Base-by-base conservation (phyloP, 805 yeast genomes). In the Torulaspora indica region DNA sequence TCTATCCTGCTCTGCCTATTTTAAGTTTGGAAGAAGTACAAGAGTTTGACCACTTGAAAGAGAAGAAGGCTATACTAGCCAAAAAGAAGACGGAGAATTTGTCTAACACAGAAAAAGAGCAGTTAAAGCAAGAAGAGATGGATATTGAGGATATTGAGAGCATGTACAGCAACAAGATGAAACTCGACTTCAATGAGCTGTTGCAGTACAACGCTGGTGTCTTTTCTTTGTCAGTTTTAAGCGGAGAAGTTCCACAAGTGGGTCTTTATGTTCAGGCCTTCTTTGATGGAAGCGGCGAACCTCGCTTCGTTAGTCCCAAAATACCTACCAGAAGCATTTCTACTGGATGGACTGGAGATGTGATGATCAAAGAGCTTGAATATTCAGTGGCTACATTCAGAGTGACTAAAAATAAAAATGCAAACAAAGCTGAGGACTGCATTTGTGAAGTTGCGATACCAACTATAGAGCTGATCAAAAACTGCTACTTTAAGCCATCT, bases 1-100 rank as follows among this genome's bases (percentile, higher is more conserved):
- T 91, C 72, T 90, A 79, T 68, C 98, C 98, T 25, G 68, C 82
- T 9, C 64, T 84, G 42, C 87, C 90, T 6, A 83, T 90, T n/a
- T 72, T 81, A 69, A 77, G 87, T 29, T 80, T 88, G 34, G 82
- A 79, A 43, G 96, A 88, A 52, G 70, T 78, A 33, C 72, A 70
- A 46, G 89, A 81, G 55, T 78, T 75, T 41, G 73, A 72, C 48
- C 68, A 71, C 41, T 68, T 67, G 23, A 61, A 63, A 40, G 70
- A 62, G 42, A 65, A 68, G 58, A 66, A 59, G 43, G 62, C 61
- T 25, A 68, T 61, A 31, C 67, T 64, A 7, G 67, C 67, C 28
- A 61, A 65, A 49, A 47, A 39, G 61, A 63, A 51, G 47, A 51
- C 54, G 38, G 66, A 67, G 40, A 58, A 61, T 47, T 12, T 57